These are phyloP conservation scores for Wickerhamomyces rabaulensis DNA, from an alignment of 805 yeast genomes.

Conservation along the genomic window DNA sequence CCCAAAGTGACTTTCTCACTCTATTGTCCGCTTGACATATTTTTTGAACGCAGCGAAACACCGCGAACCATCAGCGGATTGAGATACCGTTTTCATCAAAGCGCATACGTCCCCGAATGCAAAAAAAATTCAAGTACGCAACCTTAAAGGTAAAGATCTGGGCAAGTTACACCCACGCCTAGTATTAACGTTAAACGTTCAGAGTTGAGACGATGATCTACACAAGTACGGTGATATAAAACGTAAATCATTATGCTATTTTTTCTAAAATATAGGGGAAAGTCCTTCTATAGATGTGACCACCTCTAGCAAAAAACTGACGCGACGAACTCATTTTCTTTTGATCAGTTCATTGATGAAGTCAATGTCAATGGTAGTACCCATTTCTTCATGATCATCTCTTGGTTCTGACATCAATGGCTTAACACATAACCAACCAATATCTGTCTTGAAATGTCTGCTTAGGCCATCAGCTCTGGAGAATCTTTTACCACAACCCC, in stretches of 20 bases:
- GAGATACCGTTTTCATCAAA: too few relatives aligned
- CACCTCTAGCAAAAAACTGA: background rate
- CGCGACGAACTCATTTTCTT: conserved; percentile 1
- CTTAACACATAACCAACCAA: conserved; percentile 64
- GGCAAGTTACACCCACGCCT: too few relatives aligned
- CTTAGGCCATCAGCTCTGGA: conserved; percentile 77
- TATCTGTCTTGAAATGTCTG: conserved; percentile 70
- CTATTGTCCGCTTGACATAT: too few relatives aligned
- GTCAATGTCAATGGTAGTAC: conserved; percentile 4
- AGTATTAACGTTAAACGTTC: too few relatives aligned
- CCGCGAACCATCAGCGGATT: too few relatives aligned
- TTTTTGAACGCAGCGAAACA: too few relatives aligned
- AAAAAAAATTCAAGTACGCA: too few relatives aligned
- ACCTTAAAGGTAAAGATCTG: too few relatives aligned
- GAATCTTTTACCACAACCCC: conserved; percentile 76
- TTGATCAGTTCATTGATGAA: conserved; percentile 11
- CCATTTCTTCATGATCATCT: conserved; percentile 5
- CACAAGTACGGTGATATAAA: background rate
- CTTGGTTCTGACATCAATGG: conserved; percentile 57
- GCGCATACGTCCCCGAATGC: too few relatives aligned
- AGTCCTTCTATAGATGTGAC: background rate
- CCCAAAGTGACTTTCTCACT: too few relatives aligned
- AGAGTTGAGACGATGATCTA: too few relatives aligned
- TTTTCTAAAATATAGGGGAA: background rate
- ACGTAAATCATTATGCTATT: background rate